These are phyloP conservation scores for Pouteria campechiana DNA, from an alignment of 179 eudicot species.

Conservation along the genomic window DNA sequence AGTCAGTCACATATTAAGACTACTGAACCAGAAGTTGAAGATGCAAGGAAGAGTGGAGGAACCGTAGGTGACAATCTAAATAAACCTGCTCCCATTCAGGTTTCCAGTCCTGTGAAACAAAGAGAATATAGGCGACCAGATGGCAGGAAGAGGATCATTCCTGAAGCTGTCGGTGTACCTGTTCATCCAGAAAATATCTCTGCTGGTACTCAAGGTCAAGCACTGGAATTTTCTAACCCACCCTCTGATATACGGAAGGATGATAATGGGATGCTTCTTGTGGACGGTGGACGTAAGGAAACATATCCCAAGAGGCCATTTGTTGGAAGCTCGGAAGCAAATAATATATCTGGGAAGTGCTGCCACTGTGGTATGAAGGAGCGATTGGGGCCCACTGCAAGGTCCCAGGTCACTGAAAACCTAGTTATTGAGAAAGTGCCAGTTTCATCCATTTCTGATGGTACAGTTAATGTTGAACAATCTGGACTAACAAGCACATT, in stretches of 20 bases:
- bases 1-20: no score
- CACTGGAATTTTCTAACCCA: conserved; percentile 26
- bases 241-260: conserved; percentile 30
- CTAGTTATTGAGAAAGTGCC: conserved; percentile 83
- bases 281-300: conserved; percentile 26
- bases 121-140: conserved; percentile 95
- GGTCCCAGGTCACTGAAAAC: conserved; percentile 70
- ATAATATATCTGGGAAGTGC: no score
- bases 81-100: conserved; percentile 39
- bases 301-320: conserved; percentile 29
- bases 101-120: conserved; percentile 86
- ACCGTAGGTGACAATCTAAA: conserved; percentile 31
- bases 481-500: conserved; percentile 30
- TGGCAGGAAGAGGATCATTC: conserved; percentile 94
- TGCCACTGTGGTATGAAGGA: no score
- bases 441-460: conserved; percentile 33
- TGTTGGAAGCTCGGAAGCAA: conserved; percentile 39
- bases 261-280: conserved; percentile 14
- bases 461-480: conserved; percentile 40
- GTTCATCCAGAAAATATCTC: conserved; percentile 43
- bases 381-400: conserved; percentile 63
- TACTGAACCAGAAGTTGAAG: conserved; percentile 33
- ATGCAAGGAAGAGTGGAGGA: conserved; percentile 47
- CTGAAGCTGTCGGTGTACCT: conserved; percentile 84
- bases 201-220: conserved; percentile 24